Base-by-base conservation (phyloP, 805 yeast species). In the Isabelozyma rhagii region DNA sequence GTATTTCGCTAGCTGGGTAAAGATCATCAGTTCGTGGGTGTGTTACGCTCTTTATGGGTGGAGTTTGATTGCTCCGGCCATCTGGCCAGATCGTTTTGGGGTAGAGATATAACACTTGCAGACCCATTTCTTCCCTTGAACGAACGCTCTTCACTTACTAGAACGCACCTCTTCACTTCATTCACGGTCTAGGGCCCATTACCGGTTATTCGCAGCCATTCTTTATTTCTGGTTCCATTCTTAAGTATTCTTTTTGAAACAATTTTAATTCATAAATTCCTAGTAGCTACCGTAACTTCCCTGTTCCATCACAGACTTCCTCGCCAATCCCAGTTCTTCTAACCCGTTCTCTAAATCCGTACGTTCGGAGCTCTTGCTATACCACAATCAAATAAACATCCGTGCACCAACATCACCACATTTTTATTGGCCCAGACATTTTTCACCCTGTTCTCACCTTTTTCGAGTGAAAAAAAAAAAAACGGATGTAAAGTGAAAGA, bases 1-100 rank as follows among this genome's bases (percentile, higher is more conserved):
- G 0, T 92, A 93, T 68, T 94, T 93, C 65, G 86, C 93, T 56
- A 83, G 96, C 5, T 91, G 97, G 97, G 90, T 93, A 45, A 94
- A 94, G 69, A 89, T 94, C 50, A 76, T 87, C 14, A 85, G 96
- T 62, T 87, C 97, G 1, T 91, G 97, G 96, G 81, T 88, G 43
- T 96, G 99, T 64, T 94, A 84, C 63, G 72, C 75, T 6, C 75
- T 94, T 45, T 94, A 93, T 61, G 84, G 85, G 1, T 94, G 98
- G 99, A 88, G 96, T 7, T 69, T 94, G 52, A 64, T 89, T 8
- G 99, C 98, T 0, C 99, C 99, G 0, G 87, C 89, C 7, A 58
- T 89, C 11, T 81, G 91, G 76, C 97, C 97, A 2, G 98, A 93
- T 55, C 74, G 97, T 51, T 94, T 94, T 68, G 83, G 71, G 1